Conservation (phyloP, 2,329 filamentous ascomycete genomes). For the Talaromyces sp. region DNA sequence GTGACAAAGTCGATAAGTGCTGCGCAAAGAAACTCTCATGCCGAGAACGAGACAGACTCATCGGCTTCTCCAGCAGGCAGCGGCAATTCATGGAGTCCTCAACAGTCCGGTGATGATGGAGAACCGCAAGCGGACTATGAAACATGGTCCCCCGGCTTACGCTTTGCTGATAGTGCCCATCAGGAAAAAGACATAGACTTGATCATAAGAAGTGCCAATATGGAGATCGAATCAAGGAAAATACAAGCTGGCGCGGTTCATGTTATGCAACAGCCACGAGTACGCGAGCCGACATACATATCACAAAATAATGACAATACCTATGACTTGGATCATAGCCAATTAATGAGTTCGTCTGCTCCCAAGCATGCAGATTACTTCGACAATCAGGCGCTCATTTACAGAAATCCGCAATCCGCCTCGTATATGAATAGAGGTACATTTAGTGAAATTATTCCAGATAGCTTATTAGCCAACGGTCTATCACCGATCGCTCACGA, state of each 20-base stretch:
- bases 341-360: neutral
- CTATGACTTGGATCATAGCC: neutral
- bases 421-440: neutral
- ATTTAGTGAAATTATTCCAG: neutral
- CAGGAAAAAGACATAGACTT: neutral
- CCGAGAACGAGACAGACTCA: neutral
- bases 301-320: neutral
- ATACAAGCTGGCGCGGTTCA: neutral
- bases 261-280: neutral
- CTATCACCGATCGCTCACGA: constrained; percentile 22
- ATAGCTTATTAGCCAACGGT: neutral
- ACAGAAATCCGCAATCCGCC: neutral
- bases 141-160: neutral
- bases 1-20: neutral
- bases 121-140: neutral
- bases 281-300: neutral
- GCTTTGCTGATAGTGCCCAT: neutral
- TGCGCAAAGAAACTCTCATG: neutral
- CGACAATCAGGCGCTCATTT: neutral
- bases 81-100: neutral
- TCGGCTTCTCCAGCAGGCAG: neutral
- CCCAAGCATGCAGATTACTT: neutral
- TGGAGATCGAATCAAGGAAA: neutral
- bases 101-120: neutral
- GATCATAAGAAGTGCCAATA: neutral